Evolutionary conservation across 148 eudicot species (phyloP), one percentile per base, ranked within the genome.

Genomic region (Rhododendron ovatum): DNA sequence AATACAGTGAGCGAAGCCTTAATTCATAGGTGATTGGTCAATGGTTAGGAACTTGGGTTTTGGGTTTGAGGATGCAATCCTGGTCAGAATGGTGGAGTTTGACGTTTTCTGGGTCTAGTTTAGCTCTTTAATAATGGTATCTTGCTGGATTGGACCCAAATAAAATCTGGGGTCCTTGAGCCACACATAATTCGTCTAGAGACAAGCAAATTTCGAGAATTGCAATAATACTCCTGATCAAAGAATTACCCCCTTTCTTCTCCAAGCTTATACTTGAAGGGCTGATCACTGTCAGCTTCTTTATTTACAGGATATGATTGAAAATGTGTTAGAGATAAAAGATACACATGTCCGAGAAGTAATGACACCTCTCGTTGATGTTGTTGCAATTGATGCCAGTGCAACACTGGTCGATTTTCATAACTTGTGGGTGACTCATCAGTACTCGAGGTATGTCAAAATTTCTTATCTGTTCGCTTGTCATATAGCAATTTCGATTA

Each of bases 351-450:
- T 97, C 83, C 91, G 99, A 83, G 99, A 97, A 92, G 99, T 97
- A 88, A 97, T 97, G 99, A 95, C 99, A 59, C 99, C 99, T 82
- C 96, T 97, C 83, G 96, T 97, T 85, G 99, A 97, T 87, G 99
- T 97, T 91, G 96, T 97, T 86, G 99, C 99, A 84, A 97, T 93
- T 89, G 99, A 97, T 91, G 92, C 95, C 57, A 91, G 98, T 91
- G 96, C 98, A 88, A 91, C 98, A 88, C 90, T 97, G n/a, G 89
- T 97, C 41, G 98, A 95, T 89, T 97, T 97, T 85, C 99, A 97
- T 81, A 81, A 87, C 86, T 89, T 93, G 84, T 97, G 99, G 99
- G 91, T 95, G 87, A 95, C 93, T 33, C 99, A 97, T 93, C 99
- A 94, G 88, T 97, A 97, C 87, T 97, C 99, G 41, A 94, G 99